These are phyloP conservation scores for Trichoderma sp. DNA, from an alignment of 2,329 filamentous ascomycete species.

Conservation along the genomic window DNA sequence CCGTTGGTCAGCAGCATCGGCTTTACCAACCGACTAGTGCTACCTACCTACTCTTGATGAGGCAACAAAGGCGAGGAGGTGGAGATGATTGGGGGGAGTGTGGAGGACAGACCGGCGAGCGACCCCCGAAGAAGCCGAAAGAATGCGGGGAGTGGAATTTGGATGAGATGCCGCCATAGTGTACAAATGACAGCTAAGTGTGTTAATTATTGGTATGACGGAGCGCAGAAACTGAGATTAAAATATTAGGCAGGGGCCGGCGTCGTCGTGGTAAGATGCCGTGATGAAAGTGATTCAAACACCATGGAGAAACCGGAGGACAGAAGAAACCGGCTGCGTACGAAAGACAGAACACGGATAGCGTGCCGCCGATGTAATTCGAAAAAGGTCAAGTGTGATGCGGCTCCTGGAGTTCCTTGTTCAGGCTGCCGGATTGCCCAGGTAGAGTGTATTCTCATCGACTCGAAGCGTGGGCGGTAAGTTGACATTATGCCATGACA, in stretches of 20 bases:
- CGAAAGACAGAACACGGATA: neutral
- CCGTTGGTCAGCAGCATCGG: neutral
- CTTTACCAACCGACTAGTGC: neutral
- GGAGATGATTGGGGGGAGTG: neutral
- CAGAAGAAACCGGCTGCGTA: neutral
- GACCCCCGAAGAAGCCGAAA: conserved; percentile 1
- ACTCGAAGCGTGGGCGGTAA: neutral
- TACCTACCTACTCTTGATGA: neutral
- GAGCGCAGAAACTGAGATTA: neutral
- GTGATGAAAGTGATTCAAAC: neutral
- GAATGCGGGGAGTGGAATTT: neutral
- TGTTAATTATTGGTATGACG: neutral
- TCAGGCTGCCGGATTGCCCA: neutral
- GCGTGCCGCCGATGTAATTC: conserved; percentile 4
- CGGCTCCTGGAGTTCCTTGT: conserved; percentile 1
- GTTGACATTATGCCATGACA: neutral
- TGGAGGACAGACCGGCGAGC: neutral
- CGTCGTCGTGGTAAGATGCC: neutral
- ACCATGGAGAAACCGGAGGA: neutral
- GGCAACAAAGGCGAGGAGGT: neutral
- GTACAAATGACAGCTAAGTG: neutral
- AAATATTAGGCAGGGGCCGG: neutral
- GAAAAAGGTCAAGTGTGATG: conserved; percentile 9
- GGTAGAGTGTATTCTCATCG: neutral
- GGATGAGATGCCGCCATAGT: neutral